Base-by-base conservation (phyloP, 495 filamentous ascomycete species). In the Aspergillus indologenus region DNA sequence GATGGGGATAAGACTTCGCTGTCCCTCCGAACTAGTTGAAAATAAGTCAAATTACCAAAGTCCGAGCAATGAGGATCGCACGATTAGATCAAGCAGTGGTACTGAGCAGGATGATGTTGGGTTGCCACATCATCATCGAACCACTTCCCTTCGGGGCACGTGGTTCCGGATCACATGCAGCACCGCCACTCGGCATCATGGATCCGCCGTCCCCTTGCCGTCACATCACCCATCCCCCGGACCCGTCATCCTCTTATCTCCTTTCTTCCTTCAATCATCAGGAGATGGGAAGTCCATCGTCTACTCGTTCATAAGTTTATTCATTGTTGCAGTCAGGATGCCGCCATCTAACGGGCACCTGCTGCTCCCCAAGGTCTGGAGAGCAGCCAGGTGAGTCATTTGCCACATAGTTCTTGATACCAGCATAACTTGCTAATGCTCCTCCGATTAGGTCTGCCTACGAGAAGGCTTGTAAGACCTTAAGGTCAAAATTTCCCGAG, bases 341-440 rank as follows among this genome's bases (percentile, higher is more conserved):
- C 80, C 79, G 68, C 79, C 87, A 75, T 79, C 85, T 42, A 77
- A 71, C 64, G 86, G 85, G 75, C 87, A 86, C 75, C 79, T 90
- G 66, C 81, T 86, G 81, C 84, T 87, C 59, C 84, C 87, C 60
- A 85, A 87, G 63, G 78, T 87, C 61, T 75, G 88, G 79, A 86
- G 85, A 75, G 78, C 82, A 61, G 75, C 89, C 64, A 83, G 75
- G 83, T 86, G 75, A 70, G 78, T 66, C 20, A 59, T 56, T 45
- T 46, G 53, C 31, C 60, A 48, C 29, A 26, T 54, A 42, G 15
- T 5, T 53, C 54, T 54, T 59, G 50, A 56, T 55, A 45, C 48
- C 20, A 58, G 59, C 59, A 60, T 57, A 34, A 40, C 15, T 23
- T 29, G 52, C 62, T 72, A 57, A 76, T 67, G 45, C 23, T 46